A percentile compares a stretch with the other conserved stretches of the same genome.
Evolutionary conservation across 2,329 filamentous ascomycete species (phyloP).

Genomic region (Microsporum ferrugineum): DNA sequence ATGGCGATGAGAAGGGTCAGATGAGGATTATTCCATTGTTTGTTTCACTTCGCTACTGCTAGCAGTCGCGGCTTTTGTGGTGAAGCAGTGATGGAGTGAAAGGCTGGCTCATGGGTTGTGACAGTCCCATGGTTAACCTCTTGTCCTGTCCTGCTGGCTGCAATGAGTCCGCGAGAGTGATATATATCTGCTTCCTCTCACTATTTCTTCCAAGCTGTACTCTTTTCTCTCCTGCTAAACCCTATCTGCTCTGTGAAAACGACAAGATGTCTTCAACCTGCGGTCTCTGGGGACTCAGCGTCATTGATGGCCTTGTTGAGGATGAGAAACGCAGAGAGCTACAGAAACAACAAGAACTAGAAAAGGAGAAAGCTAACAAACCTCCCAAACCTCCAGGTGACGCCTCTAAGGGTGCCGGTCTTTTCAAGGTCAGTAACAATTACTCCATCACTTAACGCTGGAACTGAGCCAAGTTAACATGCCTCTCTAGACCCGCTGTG

Average conservation of each 20-base stretch:
- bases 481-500: slow-evolving; percentile 75
- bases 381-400: slow-evolving; percentile 10
- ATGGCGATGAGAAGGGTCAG: background rate
- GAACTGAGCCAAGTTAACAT: slow-evolving; percentile 21
- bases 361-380: slow-evolving; percentile 9
- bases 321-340: slow-evolving; percentile 7
- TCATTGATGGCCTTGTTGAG: slow-evolving; percentile 1
- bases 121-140: background rate
- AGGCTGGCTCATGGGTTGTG: background rate
- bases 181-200: background rate
- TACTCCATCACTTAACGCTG: slow-evolving; percentile 6
- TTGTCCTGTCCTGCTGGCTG: background rate
- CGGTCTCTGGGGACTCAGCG: background rate
- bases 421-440: slow-evolving; percentile 13
- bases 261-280: background rate
- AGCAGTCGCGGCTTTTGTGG: background rate
- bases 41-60: background rate
- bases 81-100: background rate
- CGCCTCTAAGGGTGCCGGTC: slow-evolving; percentile 13
- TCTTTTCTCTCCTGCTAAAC: background rate
- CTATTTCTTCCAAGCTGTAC: background rate
- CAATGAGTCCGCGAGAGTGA: background rate
- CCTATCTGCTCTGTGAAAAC: background rate
- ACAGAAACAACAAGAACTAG: slow-evolving; percentile 1
- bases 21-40: background rate